Conservation (phyloP, 306 rosid genomes). For the Cucurbita argyrosperma region DNA sequence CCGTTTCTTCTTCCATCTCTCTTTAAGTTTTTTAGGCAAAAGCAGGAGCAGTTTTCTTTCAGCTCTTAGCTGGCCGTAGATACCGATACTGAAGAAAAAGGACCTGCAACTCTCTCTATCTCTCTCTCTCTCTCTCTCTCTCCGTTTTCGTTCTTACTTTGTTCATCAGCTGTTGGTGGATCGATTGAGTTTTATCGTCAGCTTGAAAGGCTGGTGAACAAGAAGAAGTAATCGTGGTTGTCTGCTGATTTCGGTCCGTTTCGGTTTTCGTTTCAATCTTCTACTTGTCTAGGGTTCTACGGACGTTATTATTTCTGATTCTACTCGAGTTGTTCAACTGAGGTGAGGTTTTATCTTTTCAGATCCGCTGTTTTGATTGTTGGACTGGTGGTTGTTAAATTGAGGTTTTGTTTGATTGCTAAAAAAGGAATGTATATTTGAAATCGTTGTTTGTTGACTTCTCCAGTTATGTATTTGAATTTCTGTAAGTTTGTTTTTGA, state of each 20-base stretch:
- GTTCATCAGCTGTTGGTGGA: slow-evolving; percentile 1
- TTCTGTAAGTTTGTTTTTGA: background rate
- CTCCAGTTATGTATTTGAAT: background rate
- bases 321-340: slow-evolving; percentile 4
- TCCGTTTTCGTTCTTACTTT: background rate
- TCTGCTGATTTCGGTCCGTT: slow-evolving; percentile 36
- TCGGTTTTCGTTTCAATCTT: slow-evolving; percentile 8
- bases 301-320: background rate
- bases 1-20: background rate
- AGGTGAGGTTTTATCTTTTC: slow-evolving; percentile 2
- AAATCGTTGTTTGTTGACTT: slow-evolving; percentile 1
- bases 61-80: slow-evolving; percentile 36
- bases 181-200: slow-evolving; percentile 24
- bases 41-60: slow-evolving; percentile 15
- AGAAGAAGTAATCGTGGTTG: slow-evolving; percentile 15
- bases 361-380: slow-evolving; percentile 29
- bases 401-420: slow-evolving; percentile 5
- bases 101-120: slow-evolving; percentile 21
- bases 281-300: slow-evolving; percentile 21
- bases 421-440: slow-evolving; percentile 5
- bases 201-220: slow-evolving; percentile 23
- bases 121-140: background rate
- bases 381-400: background rate
- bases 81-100: slow-evolving; percentile 15
- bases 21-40: background rate